Evolutionary conservation across 805 yeast genomes (phyloP).

Genomic region (Saccharomyces jurei): DNA sequence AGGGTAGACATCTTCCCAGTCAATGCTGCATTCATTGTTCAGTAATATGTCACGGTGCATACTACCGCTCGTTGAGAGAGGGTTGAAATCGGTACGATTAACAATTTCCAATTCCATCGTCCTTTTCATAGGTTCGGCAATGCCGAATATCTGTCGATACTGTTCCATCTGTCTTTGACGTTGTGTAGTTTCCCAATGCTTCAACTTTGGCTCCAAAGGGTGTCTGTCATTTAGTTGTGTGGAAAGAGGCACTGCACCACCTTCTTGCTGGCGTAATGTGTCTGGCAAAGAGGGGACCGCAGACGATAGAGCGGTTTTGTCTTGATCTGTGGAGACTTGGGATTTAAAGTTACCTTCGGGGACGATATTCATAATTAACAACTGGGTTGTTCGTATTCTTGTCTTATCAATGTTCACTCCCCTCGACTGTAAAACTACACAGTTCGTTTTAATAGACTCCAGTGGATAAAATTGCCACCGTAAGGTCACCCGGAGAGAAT

Average conservation of each 20-base stretch:
- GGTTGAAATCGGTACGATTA: conserved; percentile 60
- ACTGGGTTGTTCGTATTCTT: neutral
- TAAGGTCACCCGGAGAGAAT: neutral
- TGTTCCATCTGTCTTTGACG: conserved; percentile 62
- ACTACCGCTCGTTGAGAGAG: conserved; percentile 39
- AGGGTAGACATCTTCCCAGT: conserved; percentile 89
- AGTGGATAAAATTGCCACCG: neutral
- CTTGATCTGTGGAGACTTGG: conserved; percentile 43
- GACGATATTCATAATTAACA: conserved; percentile 36
- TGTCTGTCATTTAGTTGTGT: conserved; percentile 70
- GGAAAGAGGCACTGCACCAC: conserved; percentile 44
- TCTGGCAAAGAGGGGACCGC: conserved; percentile 69
- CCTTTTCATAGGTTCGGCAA: conserved; percentile 88
- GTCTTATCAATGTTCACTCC: neutral
- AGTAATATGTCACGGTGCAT: conserved; percentile 70
- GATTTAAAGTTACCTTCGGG: conserved; percentile 44
- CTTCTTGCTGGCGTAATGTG: conserved; percentile 55
- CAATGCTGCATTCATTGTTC: conserved; percentile 69
- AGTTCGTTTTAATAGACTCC: neutral
- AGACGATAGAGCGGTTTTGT: conserved; percentile 45
- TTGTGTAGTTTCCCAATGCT: conserved; percentile 75
- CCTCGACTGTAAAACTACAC: neutral
- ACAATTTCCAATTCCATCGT: conserved; percentile 81
- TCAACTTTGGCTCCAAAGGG: conserved; percentile 72
- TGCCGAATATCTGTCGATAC: conserved; percentile 77